These are phyloP conservation scores for Durusdinium trenchii DNA, from an alignment of 73 alveolate genomes.

Conservation along the genomic window DNA sequence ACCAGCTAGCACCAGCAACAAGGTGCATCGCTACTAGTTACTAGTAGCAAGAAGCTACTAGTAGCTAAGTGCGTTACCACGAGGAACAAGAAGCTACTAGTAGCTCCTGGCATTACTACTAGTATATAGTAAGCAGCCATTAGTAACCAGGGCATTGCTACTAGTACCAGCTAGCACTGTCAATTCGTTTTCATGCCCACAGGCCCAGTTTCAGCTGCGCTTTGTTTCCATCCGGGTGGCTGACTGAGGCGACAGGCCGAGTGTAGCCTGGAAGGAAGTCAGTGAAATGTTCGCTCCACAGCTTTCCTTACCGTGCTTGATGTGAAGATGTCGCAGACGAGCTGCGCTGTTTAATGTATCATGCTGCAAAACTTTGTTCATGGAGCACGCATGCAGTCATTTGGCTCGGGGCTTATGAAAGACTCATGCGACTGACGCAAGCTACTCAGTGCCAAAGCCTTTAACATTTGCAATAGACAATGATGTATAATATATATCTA, in stretches of 20 bases:
- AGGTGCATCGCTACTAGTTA: not conserved
- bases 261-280: constrained; percentile 73
- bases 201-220: no score
- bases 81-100: no score
- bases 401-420: constrained; percentile 62
- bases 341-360: not conserved
- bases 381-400: not conserved
- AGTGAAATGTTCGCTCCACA: constrained; percentile 16
- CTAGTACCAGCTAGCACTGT: no score
- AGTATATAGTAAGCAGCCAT: no score
- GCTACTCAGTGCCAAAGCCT: not conserved
- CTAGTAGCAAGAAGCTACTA: no score
- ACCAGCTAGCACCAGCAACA: not conserved
- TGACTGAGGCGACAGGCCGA: constrained; percentile 4
- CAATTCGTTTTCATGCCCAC: no score
- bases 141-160: no score
- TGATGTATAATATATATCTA: no score
- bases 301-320: not conserved
- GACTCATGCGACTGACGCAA: not conserved
- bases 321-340: not conserved
- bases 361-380: not conserved
- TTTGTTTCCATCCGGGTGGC: no score
- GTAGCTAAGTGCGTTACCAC: no score
- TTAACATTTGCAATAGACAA: no score
- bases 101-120: no score